Base-by-base conservation (phyloP, 768 basidiomycete genomes). In the Royoungia palumana region DNA sequence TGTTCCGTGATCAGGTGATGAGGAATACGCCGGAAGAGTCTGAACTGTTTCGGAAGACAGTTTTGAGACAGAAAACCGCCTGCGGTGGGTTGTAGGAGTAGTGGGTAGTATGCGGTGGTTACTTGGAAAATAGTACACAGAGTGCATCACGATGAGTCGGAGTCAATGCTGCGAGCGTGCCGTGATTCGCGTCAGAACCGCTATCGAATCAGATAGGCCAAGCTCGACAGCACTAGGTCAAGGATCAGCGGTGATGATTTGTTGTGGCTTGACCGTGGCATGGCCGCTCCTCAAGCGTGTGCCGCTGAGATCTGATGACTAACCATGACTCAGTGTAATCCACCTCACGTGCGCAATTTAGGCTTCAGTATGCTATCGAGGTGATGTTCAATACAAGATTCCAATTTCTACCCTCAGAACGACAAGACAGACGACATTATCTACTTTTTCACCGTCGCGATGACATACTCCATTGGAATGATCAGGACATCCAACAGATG, bases 1-100 rank as follows among this genome's bases (percentile, higher is more conserved):
- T 41, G 20, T 55, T 41, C 49, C 56, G 62, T 56, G 60, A 28
- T 47, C 22, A 55, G 40, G 69, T 3, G 72, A 69, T 6, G 73
- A 76, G 16, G 73, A 75, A 67, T 88, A 88, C 50, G 80, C 78
- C 7, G 87, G 87, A 13, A 87, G 75, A 8, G 81, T 78, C 17
- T 77, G 70, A 0, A 83, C 77, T 0, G 84, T 81, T 64, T 87
- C 85, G 14, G 83, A 78, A 27, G 86, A 87, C 37, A 83, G 71
- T 20, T 78, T 75, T 24, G 80, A 70, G 11, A 73, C 64, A 9
- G 87, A 83, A 40, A 72, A 56, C 27, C 81, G 81, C 62, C 80
- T 84, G 60, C 77, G 75, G 58, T 84, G 81, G 7, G 71, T 65
- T 51, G 66, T 66, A 28, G 68, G 68, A 44, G 71, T 65, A 51